Conservation (phyloP, 2,329 filamentous ascomycete species). For the Exophiala sideris region DNA sequence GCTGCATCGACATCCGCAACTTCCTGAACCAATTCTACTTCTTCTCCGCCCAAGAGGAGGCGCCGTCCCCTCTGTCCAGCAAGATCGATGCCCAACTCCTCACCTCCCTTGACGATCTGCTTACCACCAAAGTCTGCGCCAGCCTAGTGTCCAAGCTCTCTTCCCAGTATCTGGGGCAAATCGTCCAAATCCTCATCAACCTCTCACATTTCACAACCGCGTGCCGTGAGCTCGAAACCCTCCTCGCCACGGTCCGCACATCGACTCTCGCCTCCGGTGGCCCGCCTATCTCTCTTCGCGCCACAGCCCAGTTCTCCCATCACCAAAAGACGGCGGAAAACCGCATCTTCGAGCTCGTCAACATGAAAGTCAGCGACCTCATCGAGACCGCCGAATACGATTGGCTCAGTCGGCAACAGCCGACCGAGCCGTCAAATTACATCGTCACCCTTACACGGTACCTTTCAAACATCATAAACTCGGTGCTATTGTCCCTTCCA, state of each 20-base stretch:
- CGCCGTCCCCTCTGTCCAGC: conserved; percentile 62
- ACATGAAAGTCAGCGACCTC: conserved; percentile 96
- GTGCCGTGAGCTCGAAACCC: conserved; percentile 80
- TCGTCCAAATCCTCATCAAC: conserved; percentile 97
- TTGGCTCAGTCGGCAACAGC: conserved; percentile 65
- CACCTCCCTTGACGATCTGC: conserved; percentile 86
- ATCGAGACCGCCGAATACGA: conserved; percentile 97
- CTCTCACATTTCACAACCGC: conserved; percentile 94
- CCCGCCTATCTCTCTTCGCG: conserved; percentile 47
- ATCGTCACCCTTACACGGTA: conserved; percentile 94
- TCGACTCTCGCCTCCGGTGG: conserved; percentile 63
- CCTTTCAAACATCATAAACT: conserved; percentile 93
- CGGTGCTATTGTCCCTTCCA: conserved; percentile 86
- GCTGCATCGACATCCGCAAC: conserved; percentile 96
- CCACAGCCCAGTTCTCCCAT: conserved; percentile 79
- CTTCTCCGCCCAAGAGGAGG: conserved; percentile 94
- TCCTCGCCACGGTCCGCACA: conserved; percentile 80
- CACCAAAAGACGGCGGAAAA: conserved; percentile 97
- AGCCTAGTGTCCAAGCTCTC: conserved; percentile 82
- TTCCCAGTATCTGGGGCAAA: conserved; percentile 93
- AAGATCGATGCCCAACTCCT: conserved; percentile 89
- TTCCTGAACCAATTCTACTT: conserved; percentile 98
- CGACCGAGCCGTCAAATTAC: conserved; percentile 79
- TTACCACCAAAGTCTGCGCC: conserved; percentile 87
- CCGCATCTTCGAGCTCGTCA: conserved; percentile 96